Percentiles rank a stretch among this genome's conserved stretches.
Evolutionary conservation across 768 basidiomycete species (phyloP).

Genomic region (Porphyrellus cyaneotinctus): DNA sequence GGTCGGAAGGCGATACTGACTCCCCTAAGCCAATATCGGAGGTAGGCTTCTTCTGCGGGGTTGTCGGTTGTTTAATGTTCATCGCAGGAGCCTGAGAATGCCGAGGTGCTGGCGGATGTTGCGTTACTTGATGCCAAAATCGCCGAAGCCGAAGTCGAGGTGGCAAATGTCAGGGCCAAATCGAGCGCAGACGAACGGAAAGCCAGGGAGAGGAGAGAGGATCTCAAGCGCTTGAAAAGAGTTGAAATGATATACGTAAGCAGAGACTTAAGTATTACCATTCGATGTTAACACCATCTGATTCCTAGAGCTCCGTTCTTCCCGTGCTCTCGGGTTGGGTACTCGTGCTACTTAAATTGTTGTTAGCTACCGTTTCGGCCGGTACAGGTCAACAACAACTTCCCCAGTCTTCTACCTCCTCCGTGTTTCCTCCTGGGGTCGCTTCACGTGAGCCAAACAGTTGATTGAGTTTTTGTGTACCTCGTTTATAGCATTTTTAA

Average conservation of each 20-base stretch:
- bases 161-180: constrained; percentile 47
- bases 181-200: constrained; percentile 52
- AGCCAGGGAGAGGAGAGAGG: constrained; percentile 66
- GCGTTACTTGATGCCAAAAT: constrained; percentile 71
- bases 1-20: constrained; percentile 54
- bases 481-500: constrained; percentile 3
- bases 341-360: constrained; percentile 84
- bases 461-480: neutral
- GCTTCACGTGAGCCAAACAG: constrained; percentile 49
- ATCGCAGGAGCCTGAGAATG: constrained; percentile 51
- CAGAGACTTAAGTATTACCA: neutral
- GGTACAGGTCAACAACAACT: constrained; percentile 51
- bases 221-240: constrained; percentile 81
- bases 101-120: constrained; percentile 69
- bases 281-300: neutral
- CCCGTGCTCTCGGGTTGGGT: constrained; percentile 88
- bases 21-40: constrained; percentile 45
- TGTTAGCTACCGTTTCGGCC: constrained; percentile 90
- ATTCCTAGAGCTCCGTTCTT: constrained; percentile 68
- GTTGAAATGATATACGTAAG: constrained; percentile 93
- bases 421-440: constrained; percentile 68
- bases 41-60: constrained; percentile 25
- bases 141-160: constrained; percentile 57
- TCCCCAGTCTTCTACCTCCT: constrained; percentile 64
- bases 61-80: neutral